Base-by-base conservation (phyloP, 495 filamentous ascomycete genomes). In the Pseudomonodictys pantanalensis region DNA sequence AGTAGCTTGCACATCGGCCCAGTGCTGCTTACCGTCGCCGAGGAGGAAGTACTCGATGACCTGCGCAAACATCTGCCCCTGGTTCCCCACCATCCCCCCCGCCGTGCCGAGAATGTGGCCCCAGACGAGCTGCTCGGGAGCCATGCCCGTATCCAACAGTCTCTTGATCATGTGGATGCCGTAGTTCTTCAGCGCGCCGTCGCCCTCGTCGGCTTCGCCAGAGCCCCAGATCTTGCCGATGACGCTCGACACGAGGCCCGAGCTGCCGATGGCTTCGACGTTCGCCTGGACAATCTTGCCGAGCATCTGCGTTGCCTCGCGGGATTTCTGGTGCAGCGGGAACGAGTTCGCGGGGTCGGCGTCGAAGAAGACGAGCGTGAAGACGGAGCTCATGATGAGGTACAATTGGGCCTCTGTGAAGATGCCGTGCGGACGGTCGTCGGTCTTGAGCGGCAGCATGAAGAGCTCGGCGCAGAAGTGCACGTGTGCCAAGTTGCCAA, bases 351-450 rank as follows among this genome's bases (percentile, higher is more conserved):
- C 79, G n/a, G 80, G 75, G 63, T 90, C 87, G 22, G 76, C 74
- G 62, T 88, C 84, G 43, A 85, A 85, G 64, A 87, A 85, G 45
- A 87, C 80, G 60, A 78, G 83, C 20, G 77, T 77, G 64, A 83
- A 86, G 33, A 89, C 76, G 38, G 82, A 72, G 4, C 79, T 73
- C 67, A 87, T 71, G 45, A 83, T 71, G 26, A 77, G 64, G 67
- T 88, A 87, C 11, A 90, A 67, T 51, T 89, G 79, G 7, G 71
- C 61, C 57, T 82, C 80, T 6, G 77, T 78, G 59, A 86, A 83
- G 7, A 81, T 65, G 23, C 82, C 84, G 48, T 67, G 65, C 0
- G 81, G 82, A 45, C 83, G 82, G n/a, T 78, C 76, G 7, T 83
- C 78, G 3, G 80, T 83, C 57, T 83, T 85, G 30, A 89, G 57